A percentile compares a stretch with the other conserved stretches of the same genome.
Evolutionary conservation across 352 stramenopile genomes (phyloP).

Genomic region (Phytopythium litorale): DNA sequence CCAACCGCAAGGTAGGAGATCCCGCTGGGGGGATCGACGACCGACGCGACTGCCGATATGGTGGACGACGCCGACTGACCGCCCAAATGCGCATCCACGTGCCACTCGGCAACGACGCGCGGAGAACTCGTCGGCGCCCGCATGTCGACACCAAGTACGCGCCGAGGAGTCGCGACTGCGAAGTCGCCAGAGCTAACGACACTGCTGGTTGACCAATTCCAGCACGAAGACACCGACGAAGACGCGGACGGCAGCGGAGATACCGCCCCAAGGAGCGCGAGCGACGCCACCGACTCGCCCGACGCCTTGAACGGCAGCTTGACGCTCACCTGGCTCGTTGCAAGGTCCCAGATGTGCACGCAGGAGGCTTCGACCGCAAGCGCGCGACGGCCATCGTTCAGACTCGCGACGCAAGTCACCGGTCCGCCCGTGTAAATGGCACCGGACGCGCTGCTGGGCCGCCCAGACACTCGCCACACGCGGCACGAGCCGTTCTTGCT

Average conservation of each 20-base stretch:
- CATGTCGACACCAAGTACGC: slow-evolving; percentile 44
- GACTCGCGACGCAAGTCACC: slow-evolving; percentile 17
- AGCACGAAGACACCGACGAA: not conserved
- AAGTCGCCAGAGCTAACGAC: slow-evolving; percentile 29
- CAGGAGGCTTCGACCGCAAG: slow-evolving; percentile 36
- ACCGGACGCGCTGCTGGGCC: slow-evolving; percentile 25
- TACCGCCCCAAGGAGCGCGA: slow-evolving; percentile 22
- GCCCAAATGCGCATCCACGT: slow-evolving; percentile 36
- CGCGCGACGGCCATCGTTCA: slow-evolving; percentile 27
- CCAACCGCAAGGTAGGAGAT: slow-evolving; percentile 37
- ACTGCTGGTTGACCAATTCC: slow-evolving; percentile 5
- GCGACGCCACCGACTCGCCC: slow-evolving; percentile 40
- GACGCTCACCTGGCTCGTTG: slow-evolving; percentile 53
- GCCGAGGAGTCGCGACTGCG: slow-evolving; percentile 42
- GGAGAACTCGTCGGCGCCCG: slow-evolving; percentile 16
- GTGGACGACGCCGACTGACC: slow-evolving; percentile 11
- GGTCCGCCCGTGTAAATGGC: slow-evolving; percentile 25
- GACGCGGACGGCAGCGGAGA: not conserved
- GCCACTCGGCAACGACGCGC: slow-evolving; percentile 60
- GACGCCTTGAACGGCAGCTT: slow-evolving; percentile 43
- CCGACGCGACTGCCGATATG: slow-evolving; percentile 31
- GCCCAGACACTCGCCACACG: slow-evolving; percentile 55
- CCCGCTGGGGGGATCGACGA: slow-evolving; percentile 18
- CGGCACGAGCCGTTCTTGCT: slow-evolving; percentile 73
- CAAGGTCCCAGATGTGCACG: slow-evolving; percentile 67